Base-by-base conservation (phyloP, 2,329 filamentous ascomycete species). In the Ascochyta viciae-villosae region DNA sequence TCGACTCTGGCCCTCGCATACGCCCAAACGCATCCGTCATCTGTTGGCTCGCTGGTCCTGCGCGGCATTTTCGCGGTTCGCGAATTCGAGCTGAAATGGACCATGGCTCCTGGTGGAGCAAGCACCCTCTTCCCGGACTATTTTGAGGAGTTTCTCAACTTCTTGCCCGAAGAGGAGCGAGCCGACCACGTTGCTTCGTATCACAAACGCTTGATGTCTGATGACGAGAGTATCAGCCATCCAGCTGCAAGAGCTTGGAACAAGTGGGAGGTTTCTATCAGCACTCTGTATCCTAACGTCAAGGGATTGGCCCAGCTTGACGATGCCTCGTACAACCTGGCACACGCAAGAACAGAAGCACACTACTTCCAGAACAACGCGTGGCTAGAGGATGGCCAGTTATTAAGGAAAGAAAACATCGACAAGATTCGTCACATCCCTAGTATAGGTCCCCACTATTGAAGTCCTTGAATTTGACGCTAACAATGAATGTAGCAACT, bases 1-100 rank as follows among this genome's bases (percentile, higher is more conserved):
- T 78, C 77, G 3, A 79, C 79, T 0, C 71, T 82, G 15, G 67
- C 78, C 0, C 67, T 82, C 0, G 71, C 76, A 23, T 82, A 82
- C 61, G 68, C 80, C 1, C 74, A 82, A 58, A 71, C 72, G 0
- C 74, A 81, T 33, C 76, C 80, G 1, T 66, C 74, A 0, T 62
- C 62, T 12, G 75, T 78, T 12, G 60, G 74, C 2, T 74, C 74
- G 8, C 60, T 82, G 6, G 72, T 81, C 10, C 64, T 81, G 4
- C 71, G 78, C 15, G 80, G 80, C 2, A 74, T 81, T 31, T 81
- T 81, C 59, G 69, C 73, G 0, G 61, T 75, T 24, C 64, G 72
- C 6, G 68, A 68, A 16, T 51, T 67, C 16, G 78, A 81, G 60
- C 57, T 80, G 10, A 63, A 72, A 8, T 78, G 75, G 74, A 76